Evolutionary conservation across 768 basidiomycete species (phyloP).

Genomic region (Cyclocybe aegerita): DNA sequence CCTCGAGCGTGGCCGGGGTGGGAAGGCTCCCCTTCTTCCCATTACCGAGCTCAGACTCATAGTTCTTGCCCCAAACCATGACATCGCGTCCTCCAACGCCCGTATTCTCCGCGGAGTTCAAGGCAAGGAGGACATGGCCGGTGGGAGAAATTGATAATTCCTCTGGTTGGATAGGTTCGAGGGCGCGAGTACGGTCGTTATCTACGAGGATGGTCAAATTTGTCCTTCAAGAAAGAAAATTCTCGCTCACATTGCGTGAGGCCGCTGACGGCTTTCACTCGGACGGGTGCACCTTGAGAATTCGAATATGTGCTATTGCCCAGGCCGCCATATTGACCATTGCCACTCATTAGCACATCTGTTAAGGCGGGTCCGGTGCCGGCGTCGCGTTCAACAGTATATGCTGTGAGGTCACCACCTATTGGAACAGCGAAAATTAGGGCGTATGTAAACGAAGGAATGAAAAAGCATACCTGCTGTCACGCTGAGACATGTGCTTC

Average conservation of each 20-base stretch:
- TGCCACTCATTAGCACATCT: conserved; percentile 73
- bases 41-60: conserved; percentile 73
- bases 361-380: conserved; percentile 23
- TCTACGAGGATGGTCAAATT: conserved; percentile 39
- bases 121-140: conserved; percentile 73
- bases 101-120: conserved; percentile 57
- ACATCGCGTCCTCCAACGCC: conserved; percentile 65
- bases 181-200: conserved; percentile 56
- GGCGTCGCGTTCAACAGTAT: conserved; percentile 59
- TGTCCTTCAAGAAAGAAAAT: not conserved
- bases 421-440: conserved; percentile 4
- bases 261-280: conserved; percentile 79
- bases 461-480: conserved; percentile 50
- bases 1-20: conserved; percentile 50
- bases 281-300: conserved; percentile 66
- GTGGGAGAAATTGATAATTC: conserved; percentile 68
- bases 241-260: conserved; percentile 74
- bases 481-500: conserved; percentile 63
- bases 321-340: conserved; percentile 81
- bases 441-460: not conserved
- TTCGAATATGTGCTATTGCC: conserved; percentile 70
- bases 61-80: conserved; percentile 71
- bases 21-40: conserved; percentile 64
- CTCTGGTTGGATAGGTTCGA: conserved; percentile 64
- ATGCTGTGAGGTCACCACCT: conserved; percentile 80